These are phyloP conservation scores for Botryotinia calthae DNA, from an alignment of 2,329 filamentous ascomycete species.

Conservation along the genomic window DNA sequence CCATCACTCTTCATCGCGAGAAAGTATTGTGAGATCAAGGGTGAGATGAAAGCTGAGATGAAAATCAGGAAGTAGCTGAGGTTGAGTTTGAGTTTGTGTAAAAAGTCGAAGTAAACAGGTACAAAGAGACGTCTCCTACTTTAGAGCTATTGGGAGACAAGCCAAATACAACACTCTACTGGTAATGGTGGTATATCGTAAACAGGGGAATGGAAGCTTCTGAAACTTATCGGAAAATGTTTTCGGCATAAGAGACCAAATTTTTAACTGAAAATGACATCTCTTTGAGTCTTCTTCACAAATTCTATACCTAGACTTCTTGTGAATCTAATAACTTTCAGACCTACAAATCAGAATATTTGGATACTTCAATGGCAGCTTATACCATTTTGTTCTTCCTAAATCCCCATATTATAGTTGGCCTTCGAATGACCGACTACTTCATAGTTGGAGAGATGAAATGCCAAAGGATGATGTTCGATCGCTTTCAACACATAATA, in stretches of 20 bases:
- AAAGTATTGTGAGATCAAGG: constrained; percentile 5
- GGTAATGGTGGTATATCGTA: not conserved
- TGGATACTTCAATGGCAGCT: not conserved
- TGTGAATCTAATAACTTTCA: not conserved
- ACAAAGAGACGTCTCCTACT: not conserved
- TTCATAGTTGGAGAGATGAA: not conserved
- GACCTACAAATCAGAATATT: not conserved
- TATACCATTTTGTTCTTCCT: not conserved
- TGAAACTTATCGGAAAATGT: not conserved
- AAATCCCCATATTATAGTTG: too few relatives aligned
- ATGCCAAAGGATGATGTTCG: not conserved
- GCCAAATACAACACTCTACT: not conserved
- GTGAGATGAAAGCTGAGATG: constrained; percentile 7
- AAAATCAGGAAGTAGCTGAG: not conserved
- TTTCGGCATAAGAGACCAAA: not conserved
- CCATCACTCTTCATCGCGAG: constrained; percentile 12
- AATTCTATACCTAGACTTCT: not conserved
- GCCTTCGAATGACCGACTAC: too few relatives aligned
- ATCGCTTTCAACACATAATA: not conserved
- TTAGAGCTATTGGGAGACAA: not conserved
- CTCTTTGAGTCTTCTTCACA: not conserved
- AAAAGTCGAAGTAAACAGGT: constrained; percentile 9
- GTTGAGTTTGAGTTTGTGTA: constrained; percentile 12
- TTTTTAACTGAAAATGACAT: not conserved
- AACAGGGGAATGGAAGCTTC: not conserved